Evolutionary conservation across 768 basidiomycete species (phyloP), one percentile per base, ranked within the genome.

Genomic region (Boletus insuetus): DNA sequence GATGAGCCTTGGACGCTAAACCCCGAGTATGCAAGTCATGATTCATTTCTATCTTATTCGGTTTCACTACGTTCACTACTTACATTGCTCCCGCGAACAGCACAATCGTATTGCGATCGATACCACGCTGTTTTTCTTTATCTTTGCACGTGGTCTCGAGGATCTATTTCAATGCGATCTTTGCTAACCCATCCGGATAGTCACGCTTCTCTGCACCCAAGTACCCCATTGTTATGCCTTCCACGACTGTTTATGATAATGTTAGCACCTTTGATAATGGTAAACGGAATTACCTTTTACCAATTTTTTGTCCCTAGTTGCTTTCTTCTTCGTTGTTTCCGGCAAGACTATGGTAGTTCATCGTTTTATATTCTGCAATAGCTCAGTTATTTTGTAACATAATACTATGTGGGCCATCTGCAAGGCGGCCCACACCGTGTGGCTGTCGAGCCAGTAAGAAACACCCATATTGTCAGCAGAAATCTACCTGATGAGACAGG

Each of bases 191-290:
- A 43, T 39, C 39, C n/a, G 53, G 58, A 47, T 56, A 46, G 22
- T 54, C 45, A 59, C 54, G 29, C 61, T 26, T 46, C 52, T 19
- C 42, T 46, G 26, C 39, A 39, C 50, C 38, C 45, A 44, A 45
- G 54, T 44, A 51, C 34, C 49, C 43, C 49, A n/a, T 54, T 35
- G 39, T 46, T 58, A 55, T 63, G 59, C 60, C 51, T 51, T 57
- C 58, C 22, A 70, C 62, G 58, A 56, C 35, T 49, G 43, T 53
- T 63, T 61, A 69, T 62, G 65, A 68, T 22, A 49, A 69, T 55
- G 61, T 55, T 67, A 63, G 44, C 42, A 41, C 44, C 31, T 34
- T 56, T 53, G 56, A 62, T 61, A 58, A 67, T 66, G 63, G 56
- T 53, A 52, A 58, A 50, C 34, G 34, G 46, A 34, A 41, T 49